Conservation (phyloP, 306 rosid species). For the Begonia masoniana region DNA sequence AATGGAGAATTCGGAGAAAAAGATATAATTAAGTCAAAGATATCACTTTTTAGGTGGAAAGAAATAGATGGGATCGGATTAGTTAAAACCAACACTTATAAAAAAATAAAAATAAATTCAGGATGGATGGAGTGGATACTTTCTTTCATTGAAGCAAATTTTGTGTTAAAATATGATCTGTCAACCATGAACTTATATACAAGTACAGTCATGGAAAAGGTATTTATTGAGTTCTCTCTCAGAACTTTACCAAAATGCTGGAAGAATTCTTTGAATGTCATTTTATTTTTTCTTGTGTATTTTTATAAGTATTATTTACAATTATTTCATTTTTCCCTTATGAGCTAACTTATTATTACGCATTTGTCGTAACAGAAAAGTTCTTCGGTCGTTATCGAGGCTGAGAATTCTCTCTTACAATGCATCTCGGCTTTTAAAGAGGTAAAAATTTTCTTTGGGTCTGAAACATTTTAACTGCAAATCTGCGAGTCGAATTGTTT, state of each 20-base stretch:
- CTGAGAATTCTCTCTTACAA: slow-evolving; percentile 36
- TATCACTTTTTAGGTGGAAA: no score
- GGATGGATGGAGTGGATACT: background rate
- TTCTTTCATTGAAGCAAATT: background rate
- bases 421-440: slow-evolving; percentile 57
- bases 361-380: slow-evolving; percentile 29
- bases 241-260: no score
- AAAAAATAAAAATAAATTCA: no score
- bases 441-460: slow-evolving; percentile 20
- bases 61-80: background rate
- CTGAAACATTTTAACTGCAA: no score
- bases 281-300: background rate
- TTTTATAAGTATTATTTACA: background rate
- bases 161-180: background rate
- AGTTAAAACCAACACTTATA: background rate
- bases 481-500: no score
- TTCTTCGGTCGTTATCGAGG: slow-evolving; percentile 20
- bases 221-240: no score
- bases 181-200: no score
- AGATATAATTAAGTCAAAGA: no score
- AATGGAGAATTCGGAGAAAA: no score
- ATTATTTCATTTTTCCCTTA: background rate
- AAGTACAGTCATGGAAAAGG: no score
- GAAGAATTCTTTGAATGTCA: background rate
- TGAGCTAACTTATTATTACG: slow-evolving; percentile 3